These are phyloP conservation scores for Diaporthe aspalathi DNA, from an alignment of 2,329 filamentous ascomycete species.

Conservation along the genomic window DNA sequence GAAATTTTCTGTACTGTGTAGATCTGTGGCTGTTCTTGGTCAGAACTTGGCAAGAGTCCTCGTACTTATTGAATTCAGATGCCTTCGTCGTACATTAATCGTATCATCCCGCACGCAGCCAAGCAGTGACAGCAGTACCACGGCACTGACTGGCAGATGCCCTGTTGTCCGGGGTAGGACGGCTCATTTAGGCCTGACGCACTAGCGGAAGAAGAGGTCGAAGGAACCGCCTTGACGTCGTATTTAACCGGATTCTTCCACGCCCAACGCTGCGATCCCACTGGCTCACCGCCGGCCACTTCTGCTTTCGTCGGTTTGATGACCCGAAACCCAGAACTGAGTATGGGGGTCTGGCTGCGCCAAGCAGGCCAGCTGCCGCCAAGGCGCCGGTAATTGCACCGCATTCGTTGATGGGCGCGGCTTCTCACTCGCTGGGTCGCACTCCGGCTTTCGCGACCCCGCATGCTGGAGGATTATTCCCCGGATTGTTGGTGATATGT, in stretches of 20 bases:
- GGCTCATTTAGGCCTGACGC: conserved; percentile 20
- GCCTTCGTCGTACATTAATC: not conserved
- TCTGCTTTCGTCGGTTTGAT: conserved; percentile 29
- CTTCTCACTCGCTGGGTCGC: conserved; percentile 26
- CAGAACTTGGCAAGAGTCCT: not conserved
- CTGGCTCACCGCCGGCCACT: conserved; percentile 9
- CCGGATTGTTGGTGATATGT: conserved; percentile 3
- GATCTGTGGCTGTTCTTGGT: not conserved
- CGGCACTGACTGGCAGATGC: not conserved
- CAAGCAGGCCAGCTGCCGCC: conserved; percentile 24
- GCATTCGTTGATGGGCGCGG: not conserved
- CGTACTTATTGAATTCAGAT: not conserved
- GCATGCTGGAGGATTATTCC: conserved; percentile 28
- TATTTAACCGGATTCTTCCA: conserved; percentile 30
- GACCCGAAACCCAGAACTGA: conserved; percentile 9
- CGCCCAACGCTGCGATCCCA: not conserved
- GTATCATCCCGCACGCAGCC: not conserved
- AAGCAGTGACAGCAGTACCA: not conserved
- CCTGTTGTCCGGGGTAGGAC: not conserved
- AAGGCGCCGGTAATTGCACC: conserved; percentile 29
- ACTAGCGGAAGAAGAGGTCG: conserved; percentile 23
- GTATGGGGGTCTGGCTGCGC: conserved; percentile 8
- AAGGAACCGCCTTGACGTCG: conserved; percentile 31
- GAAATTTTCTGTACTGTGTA: not conserved
- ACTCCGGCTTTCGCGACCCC: conserved; percentile 18